These are phyloP conservation scores for Yamadazyma olivae DNA, from an alignment of 805 yeast species.

Conservation along the genomic window DNA sequence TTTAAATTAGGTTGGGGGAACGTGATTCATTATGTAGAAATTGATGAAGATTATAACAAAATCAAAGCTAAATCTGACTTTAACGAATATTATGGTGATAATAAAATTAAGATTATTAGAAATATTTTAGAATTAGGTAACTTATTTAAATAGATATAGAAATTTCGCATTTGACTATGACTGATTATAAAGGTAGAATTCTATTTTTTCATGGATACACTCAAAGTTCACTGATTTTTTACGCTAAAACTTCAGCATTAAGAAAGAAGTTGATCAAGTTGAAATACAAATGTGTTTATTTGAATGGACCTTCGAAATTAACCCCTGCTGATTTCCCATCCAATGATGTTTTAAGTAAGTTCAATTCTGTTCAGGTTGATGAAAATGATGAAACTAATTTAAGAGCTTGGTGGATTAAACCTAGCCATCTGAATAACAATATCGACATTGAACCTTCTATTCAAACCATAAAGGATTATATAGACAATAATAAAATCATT, in stretches of 20 bases:
- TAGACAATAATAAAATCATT: slow-evolving; percentile 53
- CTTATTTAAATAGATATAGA: no score
- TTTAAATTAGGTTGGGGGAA: slow-evolving; percentile 65
- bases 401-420: slow-evolving; percentile 78
- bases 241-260: slow-evolving; percentile 85
- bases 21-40: slow-evolving; percentile 73
- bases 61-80: slow-evolving; percentile 27
- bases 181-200: slow-evolving; percentile 41
- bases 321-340: slow-evolving; percentile 74
- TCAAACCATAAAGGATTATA: slow-evolving; percentile 44
- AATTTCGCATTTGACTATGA: background rate
- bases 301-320: slow-evolving; percentile 74
- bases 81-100: slow-evolving; percentile 26
- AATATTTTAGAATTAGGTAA: slow-evolving; percentile 28
- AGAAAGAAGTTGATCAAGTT: slow-evolving; percentile 68
- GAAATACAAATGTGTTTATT: slow-evolving; percentile 68
- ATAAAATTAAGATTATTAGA: slow-evolving; percentile 31
- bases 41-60: slow-evolving; percentile 49
- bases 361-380: slow-evolving; percentile 36
- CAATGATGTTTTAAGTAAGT: slow-evolving; percentile 52
- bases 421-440: slow-evolving; percentile 40
- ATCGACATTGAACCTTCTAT: slow-evolving; percentile 50
- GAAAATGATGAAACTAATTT: slow-evolving; percentile 31
- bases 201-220: slow-evolving; percentile 91
- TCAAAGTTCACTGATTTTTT: slow-evolving; percentile 79